phyloP scores from a whole-genome alignment of 352 stramenopile species.

The Phytophthora sp. region DNA sequence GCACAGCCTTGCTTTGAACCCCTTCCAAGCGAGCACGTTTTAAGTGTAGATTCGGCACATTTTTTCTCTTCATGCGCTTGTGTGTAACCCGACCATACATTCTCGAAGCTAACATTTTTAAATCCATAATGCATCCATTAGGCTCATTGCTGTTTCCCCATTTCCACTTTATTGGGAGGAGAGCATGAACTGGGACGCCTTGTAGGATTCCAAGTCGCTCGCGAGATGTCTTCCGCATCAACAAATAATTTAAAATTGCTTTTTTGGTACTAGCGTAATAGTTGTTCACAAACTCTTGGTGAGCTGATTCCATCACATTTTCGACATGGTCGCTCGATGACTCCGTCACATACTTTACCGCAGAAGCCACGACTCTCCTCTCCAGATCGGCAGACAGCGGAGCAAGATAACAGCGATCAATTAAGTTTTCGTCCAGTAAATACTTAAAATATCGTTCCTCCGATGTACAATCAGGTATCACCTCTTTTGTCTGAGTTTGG shows the following conservation, averaged over 20 bases:
- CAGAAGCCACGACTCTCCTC: conserved; percentile 48
- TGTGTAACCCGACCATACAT: background rate
- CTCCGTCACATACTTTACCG: conserved; percentile 57
- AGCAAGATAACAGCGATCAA: conserved; percentile 47
- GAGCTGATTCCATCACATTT: conserved; percentile 41
- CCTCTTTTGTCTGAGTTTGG: background rate
- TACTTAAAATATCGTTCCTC: conserved; percentile 71
- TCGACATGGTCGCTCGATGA: conserved; percentile 45
- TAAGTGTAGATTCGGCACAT: background rate
- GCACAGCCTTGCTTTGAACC: conserved; percentile 24
- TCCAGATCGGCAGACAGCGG: conserved; percentile 43
- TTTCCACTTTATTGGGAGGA: conserved; percentile 62
- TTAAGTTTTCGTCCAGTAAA: conserved; percentile 40
- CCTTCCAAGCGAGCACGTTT: background rate
- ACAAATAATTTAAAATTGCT: conserved; percentile 75
- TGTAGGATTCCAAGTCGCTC: conserved; percentile 54
- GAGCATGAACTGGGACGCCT: conserved; percentile 50
- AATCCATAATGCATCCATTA: conserved; percentile 59
- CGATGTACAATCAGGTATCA: conserved; percentile 10
- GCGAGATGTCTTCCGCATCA: conserved; percentile 48
- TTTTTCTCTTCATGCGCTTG: background rate
- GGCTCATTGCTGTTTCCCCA: conserved; percentile 61
- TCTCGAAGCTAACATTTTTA: conserved; percentile 45
- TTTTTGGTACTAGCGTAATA: conserved; percentile 80
- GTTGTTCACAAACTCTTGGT: conserved; percentile 57